Base-by-base conservation (phyloP, 176 grass and related monocot genomes). In the Rhynchospora tenuis region DNA sequence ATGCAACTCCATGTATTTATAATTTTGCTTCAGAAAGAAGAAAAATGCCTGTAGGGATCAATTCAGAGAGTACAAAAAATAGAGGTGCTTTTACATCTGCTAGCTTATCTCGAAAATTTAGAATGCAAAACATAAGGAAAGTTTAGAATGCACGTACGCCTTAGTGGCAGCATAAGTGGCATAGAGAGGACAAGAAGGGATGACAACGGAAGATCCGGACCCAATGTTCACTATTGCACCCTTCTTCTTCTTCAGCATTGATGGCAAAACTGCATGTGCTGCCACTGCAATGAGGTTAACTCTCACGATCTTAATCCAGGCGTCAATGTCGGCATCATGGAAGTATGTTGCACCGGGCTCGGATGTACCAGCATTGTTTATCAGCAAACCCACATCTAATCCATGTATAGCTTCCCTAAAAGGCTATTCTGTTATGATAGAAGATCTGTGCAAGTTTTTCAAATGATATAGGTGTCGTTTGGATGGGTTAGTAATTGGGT, bases 151-250 rank as follows among this genome's bases (percentile, higher is more conserved):
- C 20, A 84, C 91, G 84, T 13, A 93, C 91, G 86, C 91, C 81
- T 93, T 93, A 28, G 91, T 93, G 44, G 91, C 91, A 20, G 86
- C 91, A 83, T 97, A 97, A 86, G 89, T 69, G 60, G 87, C 33
- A 74, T 87, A 91, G 73, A 97, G 94, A 47, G 94, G 94, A 81
- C 83, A 80, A 54, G 94, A 97, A 55, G 94, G 94, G 44, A 97
- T 65, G 52, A 91, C 81, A 51, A 85, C 58, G 22, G 91, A 75
- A 27, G 89, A 88, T n/a, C 88, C 94, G 16, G 91, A 97, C 5
- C 94, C 94, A 20, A 97, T 93, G 86, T 85, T 97, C 10, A 97
- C 79, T 5, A 97, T 24, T 82, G 91, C 89, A 44, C 94, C 91
- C 15, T 69, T 80, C 9, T 91, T 81, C 85, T 86, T 87, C 45